Conservation (phyloP, 805 yeast species). For the Yarrowia divulgata region DNA sequence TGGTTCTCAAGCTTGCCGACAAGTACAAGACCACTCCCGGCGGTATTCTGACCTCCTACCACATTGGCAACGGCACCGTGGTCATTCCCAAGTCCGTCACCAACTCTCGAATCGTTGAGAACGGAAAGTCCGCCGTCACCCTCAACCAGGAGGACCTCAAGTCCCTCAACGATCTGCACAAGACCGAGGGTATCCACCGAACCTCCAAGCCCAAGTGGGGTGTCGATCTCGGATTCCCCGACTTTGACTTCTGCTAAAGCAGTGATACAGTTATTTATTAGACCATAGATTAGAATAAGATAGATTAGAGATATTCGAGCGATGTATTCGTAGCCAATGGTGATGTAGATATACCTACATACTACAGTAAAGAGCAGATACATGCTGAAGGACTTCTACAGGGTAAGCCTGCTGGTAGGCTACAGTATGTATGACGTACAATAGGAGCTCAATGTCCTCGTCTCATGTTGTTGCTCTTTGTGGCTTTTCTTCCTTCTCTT, state of each 20-base stretch:
- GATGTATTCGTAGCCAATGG: no score
- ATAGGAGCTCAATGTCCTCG: no score
- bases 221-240: constrained; percentile 46
- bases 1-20: constrained; percentile 61
- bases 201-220: constrained; percentile 48
- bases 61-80: constrained; percentile 65
- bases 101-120: constrained; percentile 60
- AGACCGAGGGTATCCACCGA: constrained; percentile 45
- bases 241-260: constrained; percentile 32
- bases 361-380: no score
- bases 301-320: neutral
- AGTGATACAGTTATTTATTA: neutral
- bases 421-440: no score
- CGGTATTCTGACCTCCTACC: constrained; percentile 69
- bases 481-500: no score
- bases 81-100: constrained; percentile 77
- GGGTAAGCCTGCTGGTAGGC: no score
- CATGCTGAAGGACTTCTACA: no score
- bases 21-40: constrained; percentile 62
- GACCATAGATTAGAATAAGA: constrained; percentile 7
- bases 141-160: constrained; percentile 56
- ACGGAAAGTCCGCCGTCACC: constrained; percentile 52
- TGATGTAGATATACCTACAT: no score
- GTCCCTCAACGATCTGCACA: constrained; percentile 49
- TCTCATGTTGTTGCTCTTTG: no score